Conservation (phyloP, 192 early-diverging fungal genomes). For the Chytriomyces sp. region DNA sequence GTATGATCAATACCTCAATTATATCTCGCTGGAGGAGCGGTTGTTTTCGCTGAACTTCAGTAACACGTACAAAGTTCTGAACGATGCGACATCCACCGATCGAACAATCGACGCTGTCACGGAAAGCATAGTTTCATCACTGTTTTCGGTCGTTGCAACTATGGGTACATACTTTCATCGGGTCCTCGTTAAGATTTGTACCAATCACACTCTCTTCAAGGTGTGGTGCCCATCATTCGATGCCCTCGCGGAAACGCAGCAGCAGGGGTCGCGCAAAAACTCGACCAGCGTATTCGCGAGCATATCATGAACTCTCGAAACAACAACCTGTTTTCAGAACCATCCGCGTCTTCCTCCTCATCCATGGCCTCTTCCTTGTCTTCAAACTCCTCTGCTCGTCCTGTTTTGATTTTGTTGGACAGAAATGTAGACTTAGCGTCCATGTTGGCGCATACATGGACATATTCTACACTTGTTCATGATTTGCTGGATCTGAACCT, state of each 20-base stretch:
- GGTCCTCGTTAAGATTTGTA: background rate
- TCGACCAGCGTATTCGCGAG: constrained; percentile 90
- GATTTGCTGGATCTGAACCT: constrained; percentile 93
- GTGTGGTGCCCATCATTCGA: constrained; percentile 87
- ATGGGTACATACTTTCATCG: constrained; percentile 57
- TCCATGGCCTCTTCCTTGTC: background rate
- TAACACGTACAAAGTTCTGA: constrained; percentile 78
- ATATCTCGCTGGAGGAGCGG: constrained; percentile 85
- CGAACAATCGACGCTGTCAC: constrained; percentile 78
- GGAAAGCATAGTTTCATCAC: constrained; percentile 75
- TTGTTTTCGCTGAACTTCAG: constrained; percentile 91
- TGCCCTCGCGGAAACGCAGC: constrained; percentile 90
- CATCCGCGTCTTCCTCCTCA: constrained; percentile 5
- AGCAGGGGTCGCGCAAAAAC: constrained; percentile 87
- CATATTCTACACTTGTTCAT: constrained; percentile 95
- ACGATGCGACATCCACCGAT: constrained; percentile 84
- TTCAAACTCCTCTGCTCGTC: background rate
- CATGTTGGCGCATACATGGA: constrained; percentile 97
- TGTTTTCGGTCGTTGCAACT: constrained; percentile 93
- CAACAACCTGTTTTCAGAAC: constrained; percentile 75
- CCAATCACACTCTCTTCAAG: constrained; percentile 38
- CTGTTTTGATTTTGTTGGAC: constrained; percentile 87
- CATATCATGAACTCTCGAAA: constrained; percentile 86
- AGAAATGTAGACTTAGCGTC: constrained; percentile 88
- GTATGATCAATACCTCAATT: constrained; percentile 98